Conservation (phyloP, 1,284 basidiomycete genomes). For the Trametes hirsuta region DNA sequence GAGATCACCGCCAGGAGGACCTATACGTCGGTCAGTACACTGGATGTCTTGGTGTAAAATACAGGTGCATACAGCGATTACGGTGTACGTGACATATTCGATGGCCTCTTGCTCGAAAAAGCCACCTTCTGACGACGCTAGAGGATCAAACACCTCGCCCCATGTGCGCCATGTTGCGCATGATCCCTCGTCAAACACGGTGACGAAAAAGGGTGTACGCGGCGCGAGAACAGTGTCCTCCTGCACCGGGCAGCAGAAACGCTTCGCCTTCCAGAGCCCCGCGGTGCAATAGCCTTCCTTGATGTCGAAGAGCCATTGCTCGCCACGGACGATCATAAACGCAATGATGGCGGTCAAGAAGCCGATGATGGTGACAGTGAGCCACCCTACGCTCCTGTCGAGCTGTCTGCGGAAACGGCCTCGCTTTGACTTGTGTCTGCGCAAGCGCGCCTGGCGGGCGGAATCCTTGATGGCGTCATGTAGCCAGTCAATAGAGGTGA, state of each 20-base stretch:
- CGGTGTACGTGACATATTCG: slow-evolving; percentile 76
- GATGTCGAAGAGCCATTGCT: slow-evolving; percentile 92
- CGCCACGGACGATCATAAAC: slow-evolving; percentile 84
- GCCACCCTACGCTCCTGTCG: slow-evolving; percentile 89
- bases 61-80: slow-evolving; percentile 68
- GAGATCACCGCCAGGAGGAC: slow-evolving; percentile 74
- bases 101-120: slow-evolving; percentile 46
- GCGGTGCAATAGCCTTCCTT: slow-evolving; percentile 88
- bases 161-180: slow-evolving; percentile 81
- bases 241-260: slow-evolving; percentile 75
- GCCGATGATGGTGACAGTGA: slow-evolving; percentile 88
- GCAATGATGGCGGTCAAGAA: slow-evolving; percentile 85
- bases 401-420: slow-evolving; percentile 71
- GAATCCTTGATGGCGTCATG: slow-evolving; percentile 94
- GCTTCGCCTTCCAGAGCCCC: slow-evolving; percentile 76
- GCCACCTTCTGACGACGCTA: slow-evolving; percentile 26
- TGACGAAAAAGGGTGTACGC: slow-evolving; percentile 15
- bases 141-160: slow-evolving; percentile 52
- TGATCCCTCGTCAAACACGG: slow-evolving; percentile 37
- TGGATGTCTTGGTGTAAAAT: slow-evolving; percentile 2
- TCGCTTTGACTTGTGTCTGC: slow-evolving; percentile 69
- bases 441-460: slow-evolving; percentile 71
- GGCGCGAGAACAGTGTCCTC: slow-evolving; percentile 32
- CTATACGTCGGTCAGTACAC: slow-evolving; percentile 40
- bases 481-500: slow-evolving; percentile 87